Conservation (phyloP, 2,329 filamentous ascomycete species). For the Colletotrichum higginsianum region DNA sequence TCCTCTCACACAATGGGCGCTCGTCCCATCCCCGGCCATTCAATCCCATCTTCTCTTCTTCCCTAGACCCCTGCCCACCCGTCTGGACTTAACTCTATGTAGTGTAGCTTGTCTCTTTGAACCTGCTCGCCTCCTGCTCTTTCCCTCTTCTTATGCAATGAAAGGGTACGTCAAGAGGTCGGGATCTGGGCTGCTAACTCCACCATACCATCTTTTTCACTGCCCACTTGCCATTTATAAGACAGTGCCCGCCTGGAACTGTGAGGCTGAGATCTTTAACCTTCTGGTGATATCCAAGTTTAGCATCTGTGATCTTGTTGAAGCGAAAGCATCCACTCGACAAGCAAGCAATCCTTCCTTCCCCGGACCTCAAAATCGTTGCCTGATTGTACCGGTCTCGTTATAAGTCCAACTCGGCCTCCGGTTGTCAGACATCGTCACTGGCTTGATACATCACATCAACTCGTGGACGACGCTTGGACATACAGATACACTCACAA, state of each 20-base stretch:
- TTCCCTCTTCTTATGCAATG: constrained; percentile 29
- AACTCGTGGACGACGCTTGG: constrained; percentile 31
- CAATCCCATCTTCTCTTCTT: constrained; percentile 35
- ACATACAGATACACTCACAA: constrained; percentile 26
- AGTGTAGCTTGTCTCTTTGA: constrained; percentile 41
- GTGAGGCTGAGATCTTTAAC: constrained; percentile 45
- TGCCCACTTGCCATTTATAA: constrained; percentile 44
- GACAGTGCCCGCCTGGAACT: constrained; percentile 42
- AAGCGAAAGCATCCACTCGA: constrained; percentile 41
- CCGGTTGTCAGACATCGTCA: constrained; percentile 31
- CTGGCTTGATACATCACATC: constrained; percentile 31
- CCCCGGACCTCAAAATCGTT: constrained; percentile 29
- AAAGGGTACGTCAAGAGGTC: constrained; percentile 37
- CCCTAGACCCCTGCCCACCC: constrained; percentile 36
- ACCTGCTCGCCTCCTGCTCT: constrained; percentile 33
- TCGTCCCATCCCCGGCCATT: constrained; percentile 34
- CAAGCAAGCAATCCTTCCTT: constrained; percentile 42
- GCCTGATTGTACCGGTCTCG: constrained; percentile 35
- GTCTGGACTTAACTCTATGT: constrained; percentile 37
- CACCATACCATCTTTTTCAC: constrained; percentile 38
- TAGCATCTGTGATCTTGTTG: constrained; percentile 43
- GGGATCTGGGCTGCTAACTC: constrained; percentile 38
- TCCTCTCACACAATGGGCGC: constrained; percentile 33
- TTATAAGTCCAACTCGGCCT: constrained; percentile 39
- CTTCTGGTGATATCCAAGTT: constrained; percentile 45